Percentiles rank a stretch among this genome's conserved stretches.
phyloP scores from a whole-genome alignment of 1,139 yeast genomes.

The Groenewaldozyma sp. region DNA sequence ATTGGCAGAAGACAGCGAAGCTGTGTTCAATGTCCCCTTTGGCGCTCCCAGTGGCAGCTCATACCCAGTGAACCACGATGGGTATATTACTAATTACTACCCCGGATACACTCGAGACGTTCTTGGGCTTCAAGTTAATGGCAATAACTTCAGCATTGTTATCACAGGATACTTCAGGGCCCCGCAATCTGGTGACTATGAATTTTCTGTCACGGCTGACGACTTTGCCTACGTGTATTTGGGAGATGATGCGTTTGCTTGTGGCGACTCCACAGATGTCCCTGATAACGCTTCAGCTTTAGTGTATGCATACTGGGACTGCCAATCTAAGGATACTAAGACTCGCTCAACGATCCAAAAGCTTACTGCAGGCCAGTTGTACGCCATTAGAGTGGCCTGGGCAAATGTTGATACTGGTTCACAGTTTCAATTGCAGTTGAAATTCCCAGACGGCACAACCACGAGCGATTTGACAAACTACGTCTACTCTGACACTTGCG shows the following conservation, averaged over 20 bases:
- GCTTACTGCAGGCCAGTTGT: background rate
- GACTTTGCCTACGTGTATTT: background rate
- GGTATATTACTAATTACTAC: too few species aligned
- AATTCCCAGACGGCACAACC: background rate
- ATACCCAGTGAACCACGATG: too few species aligned
- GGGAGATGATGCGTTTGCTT: background rate
- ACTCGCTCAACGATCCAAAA: background rate
- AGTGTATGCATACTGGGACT: background rate
- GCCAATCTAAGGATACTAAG: background rate
- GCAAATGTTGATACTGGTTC: background rate
- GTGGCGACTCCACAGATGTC: background rate
- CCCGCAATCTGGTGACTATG: background rate
- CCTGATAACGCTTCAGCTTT: background rate
- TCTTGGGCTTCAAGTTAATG: background rate
- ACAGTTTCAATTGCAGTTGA: background rate
- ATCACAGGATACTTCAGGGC: background rate
- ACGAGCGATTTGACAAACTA: background rate
- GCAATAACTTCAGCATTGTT: background rate
- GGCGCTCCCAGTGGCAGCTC: too few species aligned
- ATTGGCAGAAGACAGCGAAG: too few species aligned
- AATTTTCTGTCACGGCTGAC: background rate
- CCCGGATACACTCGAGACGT: background rate
- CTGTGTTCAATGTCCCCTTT: too few species aligned
- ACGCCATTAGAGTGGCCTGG: background rate
- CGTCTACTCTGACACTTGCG: background rate